Evolutionary conservation across 2,329 filamentous ascomycete species (phyloP).

Genomic region (Hypomyces perniciosus): DNA sequence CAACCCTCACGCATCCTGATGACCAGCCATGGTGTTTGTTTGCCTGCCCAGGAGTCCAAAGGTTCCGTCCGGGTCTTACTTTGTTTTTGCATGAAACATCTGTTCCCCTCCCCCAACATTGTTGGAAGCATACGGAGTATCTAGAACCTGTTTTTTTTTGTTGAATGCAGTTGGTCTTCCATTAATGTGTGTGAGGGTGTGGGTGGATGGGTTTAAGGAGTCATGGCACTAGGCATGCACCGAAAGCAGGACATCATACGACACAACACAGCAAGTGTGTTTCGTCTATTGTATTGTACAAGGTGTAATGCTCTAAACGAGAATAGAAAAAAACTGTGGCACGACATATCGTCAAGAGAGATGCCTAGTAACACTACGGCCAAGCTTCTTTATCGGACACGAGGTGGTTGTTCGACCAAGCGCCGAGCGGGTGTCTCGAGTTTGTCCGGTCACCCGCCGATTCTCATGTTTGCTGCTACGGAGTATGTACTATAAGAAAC

Average conservation of each 20-base stretch:
- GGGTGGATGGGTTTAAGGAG: no score
- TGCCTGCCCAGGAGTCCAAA: neutral
- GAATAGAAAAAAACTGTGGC: neutral
- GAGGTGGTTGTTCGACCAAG: conserved; percentile 9
- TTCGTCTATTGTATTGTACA: no score
- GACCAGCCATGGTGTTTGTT: neutral
- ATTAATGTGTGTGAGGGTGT: no score
- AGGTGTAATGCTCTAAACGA: neutral
- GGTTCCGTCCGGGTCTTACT: neutral
- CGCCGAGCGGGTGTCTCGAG: conserved; percentile 6
- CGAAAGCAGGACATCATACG: no score
- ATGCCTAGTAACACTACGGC: neutral
- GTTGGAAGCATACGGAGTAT: no score
- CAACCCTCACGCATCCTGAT: conserved; percentile 13
- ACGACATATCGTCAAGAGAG: neutral
- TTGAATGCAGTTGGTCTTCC: no score
- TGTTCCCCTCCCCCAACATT: no score
- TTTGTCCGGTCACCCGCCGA: neutral
- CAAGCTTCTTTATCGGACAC: conserved; percentile 2
- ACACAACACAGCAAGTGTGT: no score
- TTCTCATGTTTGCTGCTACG: no score
- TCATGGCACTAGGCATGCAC: no score
- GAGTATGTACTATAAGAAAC: no score
- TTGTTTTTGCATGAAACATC: neutral
- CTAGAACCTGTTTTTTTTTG: no score